phyloP scores from a whole-genome alignment of 1,139 yeast species.

The Hansenula lynferdii region DNA sequence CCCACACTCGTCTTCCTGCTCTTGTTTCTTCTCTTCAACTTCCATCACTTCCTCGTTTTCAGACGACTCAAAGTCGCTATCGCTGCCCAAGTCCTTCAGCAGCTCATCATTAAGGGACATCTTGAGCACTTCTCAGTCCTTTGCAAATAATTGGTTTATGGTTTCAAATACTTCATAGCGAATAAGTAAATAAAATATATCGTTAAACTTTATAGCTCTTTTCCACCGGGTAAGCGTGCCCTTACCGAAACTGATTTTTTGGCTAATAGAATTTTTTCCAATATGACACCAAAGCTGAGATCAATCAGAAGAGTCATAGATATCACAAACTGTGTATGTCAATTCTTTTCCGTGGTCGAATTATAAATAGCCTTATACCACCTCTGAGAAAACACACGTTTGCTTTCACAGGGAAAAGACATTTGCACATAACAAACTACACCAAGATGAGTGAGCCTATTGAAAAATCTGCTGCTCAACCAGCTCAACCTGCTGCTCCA shows the following conservation, averaged over 20 bases:
- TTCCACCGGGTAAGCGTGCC: too few relatives aligned
- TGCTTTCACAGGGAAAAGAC: not conserved
- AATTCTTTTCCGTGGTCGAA: not conserved
- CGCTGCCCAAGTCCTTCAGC: conserved; percentile 27
- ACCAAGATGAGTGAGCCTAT: conserved; percentile 14
- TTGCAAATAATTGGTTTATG: too few relatives aligned
- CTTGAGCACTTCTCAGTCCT: too few relatives aligned
- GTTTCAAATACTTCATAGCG: too few relatives aligned
- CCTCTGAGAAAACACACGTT: conserved; percentile 6
- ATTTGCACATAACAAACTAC: conserved; percentile 6
- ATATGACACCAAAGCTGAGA: not conserved
- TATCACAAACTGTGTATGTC: conserved; percentile 2
- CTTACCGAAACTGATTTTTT: not conserved
- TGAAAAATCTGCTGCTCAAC: conserved; percentile 6
- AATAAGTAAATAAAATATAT: too few relatives aligned
- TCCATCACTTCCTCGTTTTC: conserved; percentile 6
- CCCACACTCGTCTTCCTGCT: conserved; percentile 5
- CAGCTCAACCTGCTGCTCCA: conserved; percentile 3
- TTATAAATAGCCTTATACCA: conserved; percentile 2
- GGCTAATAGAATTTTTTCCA: not conserved
- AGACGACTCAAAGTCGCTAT: conserved; percentile 16
- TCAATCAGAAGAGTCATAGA: not conserved
- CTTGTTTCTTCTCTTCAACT: not conserved
- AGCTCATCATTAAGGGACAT: conserved; percentile 25
- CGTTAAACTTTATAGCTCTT: too few relatives aligned